phyloP scores from a whole-genome alignment of 768 basidiomycete species.

The Tylopilus sp. region DNA sequence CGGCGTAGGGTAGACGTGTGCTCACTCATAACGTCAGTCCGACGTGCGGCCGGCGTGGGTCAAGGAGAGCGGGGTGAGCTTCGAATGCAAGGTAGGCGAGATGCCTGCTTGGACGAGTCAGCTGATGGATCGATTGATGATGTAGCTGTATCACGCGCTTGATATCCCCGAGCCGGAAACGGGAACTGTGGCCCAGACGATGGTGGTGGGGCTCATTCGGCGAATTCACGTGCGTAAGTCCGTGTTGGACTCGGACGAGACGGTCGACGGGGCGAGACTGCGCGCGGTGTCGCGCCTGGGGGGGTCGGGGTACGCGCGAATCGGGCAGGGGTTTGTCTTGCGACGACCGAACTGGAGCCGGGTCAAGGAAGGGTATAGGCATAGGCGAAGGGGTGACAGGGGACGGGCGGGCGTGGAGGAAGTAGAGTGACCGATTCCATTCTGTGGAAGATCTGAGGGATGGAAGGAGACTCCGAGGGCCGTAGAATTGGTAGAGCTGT shows the following conservation, averaged over 20 bases:
- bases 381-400: slow-evolving; percentile 7
- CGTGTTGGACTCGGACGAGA: slow-evolving; percentile 41
- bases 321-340: slow-evolving; percentile 47
- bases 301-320: slow-evolving; percentile 44
- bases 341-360: slow-evolving; percentile 39
- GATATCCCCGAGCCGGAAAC: slow-evolving; percentile 43
- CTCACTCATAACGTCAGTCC: slow-evolving; percentile 32
- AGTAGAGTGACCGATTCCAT: slow-evolving; percentile 11
- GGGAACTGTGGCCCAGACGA: slow-evolving; percentile 38
- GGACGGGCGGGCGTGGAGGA: slow-evolving; percentile 5
- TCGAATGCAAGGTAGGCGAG: slow-evolving; percentile 59
- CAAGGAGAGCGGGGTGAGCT: slow-evolving; percentile 52
- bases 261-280: slow-evolving; percentile 47
- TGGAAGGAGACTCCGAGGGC: slow-evolving; percentile 20
- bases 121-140: slow-evolving; percentile 20
- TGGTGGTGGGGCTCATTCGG: slow-evolving; percentile 55
- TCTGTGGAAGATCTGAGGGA: slow-evolving; percentile 16
- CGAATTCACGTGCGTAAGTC: slow-evolving; percentile 49
- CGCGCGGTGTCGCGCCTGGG: slow-evolving; percentile 51
- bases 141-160: slow-evolving; percentile 47
- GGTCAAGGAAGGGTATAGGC: slow-evolving; percentile 8
- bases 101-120: not conserved
- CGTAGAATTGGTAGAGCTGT: slow-evolving; percentile 16
- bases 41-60: slow-evolving; percentile 51
- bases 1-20: not conserved